A percentile compares a stretch with the other conserved stretches of the same genome.
phyloP scores from a whole-genome alignment of 2,329 filamentous ascomycete genomes.

The Talaromyces piceae region DNA sequence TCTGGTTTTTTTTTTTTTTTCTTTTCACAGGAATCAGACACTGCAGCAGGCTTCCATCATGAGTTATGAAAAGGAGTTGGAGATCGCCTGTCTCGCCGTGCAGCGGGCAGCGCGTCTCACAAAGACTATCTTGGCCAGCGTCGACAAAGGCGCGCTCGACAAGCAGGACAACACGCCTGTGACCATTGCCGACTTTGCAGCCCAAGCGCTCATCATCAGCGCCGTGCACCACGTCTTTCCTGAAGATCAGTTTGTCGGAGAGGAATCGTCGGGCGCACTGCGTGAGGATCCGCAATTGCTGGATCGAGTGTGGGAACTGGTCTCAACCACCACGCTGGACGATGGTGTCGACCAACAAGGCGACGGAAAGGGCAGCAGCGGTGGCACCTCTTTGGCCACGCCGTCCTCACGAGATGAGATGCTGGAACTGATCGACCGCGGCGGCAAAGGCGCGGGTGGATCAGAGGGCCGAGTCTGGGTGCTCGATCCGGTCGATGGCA shows the following conservation, averaged over 20 bases:
- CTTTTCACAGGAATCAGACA: not conserved
- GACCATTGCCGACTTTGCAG: constrained; percentile 57
- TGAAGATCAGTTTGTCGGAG: constrained; percentile 52
- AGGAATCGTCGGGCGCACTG: constrained; percentile 51
- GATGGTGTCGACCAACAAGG: constrained; percentile 12
- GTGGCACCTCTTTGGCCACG: constrained; percentile 32
- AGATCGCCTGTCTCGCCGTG: constrained; percentile 39
- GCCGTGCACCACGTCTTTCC: constrained; percentile 50
- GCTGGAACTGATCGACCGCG: constrained; percentile 55
- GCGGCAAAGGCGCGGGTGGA: constrained; percentile 37
- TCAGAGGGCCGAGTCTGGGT: constrained; percentile 48
- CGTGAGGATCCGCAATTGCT: constrained; percentile 43
- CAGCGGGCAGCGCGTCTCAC: constrained; percentile 52
- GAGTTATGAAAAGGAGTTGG: constrained; percentile 28
- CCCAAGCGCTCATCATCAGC: constrained; percentile 55
- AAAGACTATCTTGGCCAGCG: constrained; percentile 44
- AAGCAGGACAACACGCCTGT: constrained; percentile 56
- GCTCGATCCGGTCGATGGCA: constrained; percentile 60
- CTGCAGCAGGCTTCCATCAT: not conserved
- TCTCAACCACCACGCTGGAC: constrained; percentile 31
- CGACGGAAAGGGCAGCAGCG: too few relatives aligned
- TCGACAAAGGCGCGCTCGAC: constrained; percentile 46
- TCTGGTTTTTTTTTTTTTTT: not conserved
- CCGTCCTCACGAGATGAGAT: constrained; percentile 48
- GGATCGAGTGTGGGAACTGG: constrained; percentile 50